Percentiles rank a stretch among this genome's conserved stretches.
Conservation (phyloP, 495 filamentous ascomycete genomes). For the Podospora australis region DNA sequence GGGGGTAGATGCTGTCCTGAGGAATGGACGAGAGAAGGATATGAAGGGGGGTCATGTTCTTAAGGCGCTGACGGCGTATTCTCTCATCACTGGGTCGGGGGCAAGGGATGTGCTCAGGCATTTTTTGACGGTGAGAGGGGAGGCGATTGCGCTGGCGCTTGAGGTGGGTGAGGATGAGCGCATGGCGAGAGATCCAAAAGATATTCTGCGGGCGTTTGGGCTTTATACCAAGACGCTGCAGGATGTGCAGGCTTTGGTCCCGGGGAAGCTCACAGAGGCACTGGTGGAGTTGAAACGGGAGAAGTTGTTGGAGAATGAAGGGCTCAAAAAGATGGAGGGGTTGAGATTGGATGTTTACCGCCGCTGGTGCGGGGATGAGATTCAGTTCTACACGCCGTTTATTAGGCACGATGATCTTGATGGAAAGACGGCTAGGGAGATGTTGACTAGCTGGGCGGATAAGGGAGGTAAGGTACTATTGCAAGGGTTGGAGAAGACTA, state of each 20-base stretch:
- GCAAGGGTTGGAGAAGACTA: slow-evolving; percentile 46
- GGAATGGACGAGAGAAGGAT: slow-evolving; percentile 25
- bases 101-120: slow-evolving; percentile 73
- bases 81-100: slow-evolving; percentile 73
- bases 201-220: slow-evolving; percentile 55
- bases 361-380: slow-evolving; percentile 76
- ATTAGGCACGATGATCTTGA: slow-evolving; percentile 78
- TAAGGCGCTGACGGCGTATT: slow-evolving; percentile 71
- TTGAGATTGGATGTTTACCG: slow-evolving; percentile 76
- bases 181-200: slow-evolving; percentile 27
- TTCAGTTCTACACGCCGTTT: slow-evolving; percentile 83
- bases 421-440: slow-evolving; percentile 54
- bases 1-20: slow-evolving; percentile 62
- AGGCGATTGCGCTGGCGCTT: slow-evolving; percentile 57
- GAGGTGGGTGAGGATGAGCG: slow-evolving; percentile 31
- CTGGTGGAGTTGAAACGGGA: slow-evolving; percentile 61
- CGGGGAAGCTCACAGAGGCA: slow-evolving; percentile 62
- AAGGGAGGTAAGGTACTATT: slow-evolving; percentile 61
- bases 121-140: slow-evolving; percentile 69
- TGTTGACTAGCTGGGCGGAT: slow-evolving; percentile 67
- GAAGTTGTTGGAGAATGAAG: slow-evolving; percentile 62
- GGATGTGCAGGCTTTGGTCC: slow-evolving; percentile 68
- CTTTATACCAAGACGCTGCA: slow-evolving; percentile 73
- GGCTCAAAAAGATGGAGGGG: slow-evolving; percentile 57
- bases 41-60: slow-evolving; percentile 51